These are phyloP conservation scores for Termitomyces sp. DNA, from an alignment of 1,284 basidiomycete genomes.

Conservation along the genomic window DNA sequence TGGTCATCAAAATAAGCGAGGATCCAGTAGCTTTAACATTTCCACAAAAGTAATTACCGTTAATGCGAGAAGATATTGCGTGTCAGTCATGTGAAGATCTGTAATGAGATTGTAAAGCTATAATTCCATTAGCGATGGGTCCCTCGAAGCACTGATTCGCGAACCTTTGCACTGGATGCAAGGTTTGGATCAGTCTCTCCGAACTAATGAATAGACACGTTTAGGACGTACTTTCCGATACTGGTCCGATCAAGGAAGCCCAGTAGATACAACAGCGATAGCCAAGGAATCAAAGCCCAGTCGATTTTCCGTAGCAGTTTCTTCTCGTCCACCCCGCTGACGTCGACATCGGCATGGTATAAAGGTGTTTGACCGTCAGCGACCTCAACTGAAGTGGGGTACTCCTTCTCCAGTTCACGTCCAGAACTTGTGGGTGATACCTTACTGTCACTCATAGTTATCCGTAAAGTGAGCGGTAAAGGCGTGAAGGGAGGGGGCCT, in stretches of 20 bases:
- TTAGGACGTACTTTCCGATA: slow-evolving; percentile 62
- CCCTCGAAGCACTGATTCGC: background rate
- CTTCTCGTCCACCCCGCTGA: slow-evolving; percentile 54
- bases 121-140: background rate
- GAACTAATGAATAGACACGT: background rate
- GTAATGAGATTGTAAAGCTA: slow-evolving; percentile 20
- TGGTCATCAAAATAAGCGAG: background rate
- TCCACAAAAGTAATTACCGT: slow-evolving; percentile 34
- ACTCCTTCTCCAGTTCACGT: slow-evolving; percentile 22
- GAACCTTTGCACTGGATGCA: slow-evolving; percentile 19
- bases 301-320: slow-evolving; percentile 66
- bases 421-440: slow-evolving; percentile 14
- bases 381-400: slow-evolving; percentile 14
- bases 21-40: background rate
- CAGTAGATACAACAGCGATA: slow-evolving; percentile 69
- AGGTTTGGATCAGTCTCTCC: background rate
- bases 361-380: slow-evolving; percentile 21
- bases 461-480: slow-evolving; percentile 7
- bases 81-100: slow-evolving; percentile 54
- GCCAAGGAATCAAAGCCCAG: slow-evolving; percentile 59
- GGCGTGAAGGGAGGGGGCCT: slow-evolving; percentile 1
- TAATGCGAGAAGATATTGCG: slow-evolving; percentile 59
- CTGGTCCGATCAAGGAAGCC: slow-evolving; percentile 76
- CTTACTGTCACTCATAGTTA: slow-evolving; percentile 9
- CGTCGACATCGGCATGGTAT: slow-evolving; percentile 50